Conservation (phyloP, 2,329 filamentous ascomycete species). For the Penicillium sp. region DNA sequence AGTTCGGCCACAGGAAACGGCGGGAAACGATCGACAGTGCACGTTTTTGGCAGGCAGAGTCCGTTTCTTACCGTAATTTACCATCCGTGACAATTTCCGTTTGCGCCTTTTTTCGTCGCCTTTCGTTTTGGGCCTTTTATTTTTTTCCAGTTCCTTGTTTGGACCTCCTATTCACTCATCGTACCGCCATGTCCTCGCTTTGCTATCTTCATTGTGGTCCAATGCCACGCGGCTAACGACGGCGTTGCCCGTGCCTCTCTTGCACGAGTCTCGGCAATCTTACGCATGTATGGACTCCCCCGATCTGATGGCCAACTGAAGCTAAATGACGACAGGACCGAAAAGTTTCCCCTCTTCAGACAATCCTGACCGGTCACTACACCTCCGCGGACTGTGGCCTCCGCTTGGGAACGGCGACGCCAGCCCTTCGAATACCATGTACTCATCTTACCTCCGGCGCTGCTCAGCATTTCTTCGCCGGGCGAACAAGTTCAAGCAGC, state of each 20-base stretch:
- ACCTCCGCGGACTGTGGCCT: constrained; percentile 10
- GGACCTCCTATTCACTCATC: not conserved
- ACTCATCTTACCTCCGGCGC: constrained; percentile 23
- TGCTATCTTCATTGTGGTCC: constrained; percentile 8
- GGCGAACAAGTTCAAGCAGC: constrained; percentile 28
- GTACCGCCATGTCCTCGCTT: constrained; percentile 5
- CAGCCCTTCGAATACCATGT: constrained; percentile 27
- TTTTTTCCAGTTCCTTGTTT: not conserved
- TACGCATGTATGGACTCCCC: constrained; percentile 19
- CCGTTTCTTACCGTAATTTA: constrained; percentile 9
- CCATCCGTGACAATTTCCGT: constrained; percentile 6
- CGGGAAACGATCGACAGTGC: constrained; percentile 5
- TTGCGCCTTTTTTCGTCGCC: constrained; percentile 13
- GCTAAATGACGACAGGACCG: constrained; percentile 9
- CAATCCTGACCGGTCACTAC: constrained; percentile 6
- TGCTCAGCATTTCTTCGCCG: constrained; percentile 22
- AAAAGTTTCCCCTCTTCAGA: constrained; percentile 19
- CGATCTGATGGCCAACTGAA: constrained; percentile 2
- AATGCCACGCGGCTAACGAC: constrained; percentile 21
- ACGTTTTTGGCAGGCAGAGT: constrained; percentile 19
- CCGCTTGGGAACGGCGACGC: constrained; percentile 13
- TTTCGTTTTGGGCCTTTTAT: not conserved
- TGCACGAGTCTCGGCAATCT: constrained; percentile 20
- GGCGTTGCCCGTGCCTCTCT: constrained; percentile 13
- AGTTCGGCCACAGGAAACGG: not conserved